These are phyloP conservation scores for Penicillium sp. DNA, from an alignment of 2,329 filamentous ascomycete species.

Conservation along the genomic window DNA sequence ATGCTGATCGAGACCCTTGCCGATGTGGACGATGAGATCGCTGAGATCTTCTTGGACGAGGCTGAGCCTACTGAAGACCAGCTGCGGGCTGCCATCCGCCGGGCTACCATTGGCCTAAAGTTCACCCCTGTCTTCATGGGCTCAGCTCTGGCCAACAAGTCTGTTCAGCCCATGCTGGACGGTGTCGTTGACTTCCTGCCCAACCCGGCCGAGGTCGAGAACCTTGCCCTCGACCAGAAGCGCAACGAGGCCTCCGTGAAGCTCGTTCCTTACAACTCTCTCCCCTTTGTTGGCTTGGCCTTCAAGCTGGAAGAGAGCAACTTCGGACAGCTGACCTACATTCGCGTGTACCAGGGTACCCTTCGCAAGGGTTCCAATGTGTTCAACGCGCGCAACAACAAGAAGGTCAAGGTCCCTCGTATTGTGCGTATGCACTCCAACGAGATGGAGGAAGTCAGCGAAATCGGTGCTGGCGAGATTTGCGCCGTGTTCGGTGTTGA, in stretches of 20 bases:
- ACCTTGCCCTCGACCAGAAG: conserved; percentile 82
- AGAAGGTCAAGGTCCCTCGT: conserved; percentile 94
- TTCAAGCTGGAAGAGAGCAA: conserved; percentile 99
- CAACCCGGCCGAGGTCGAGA: conserved; percentile 85
- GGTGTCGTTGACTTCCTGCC: conserved; percentile 95
- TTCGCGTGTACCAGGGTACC: conserved; percentile 94
- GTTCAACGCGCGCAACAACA: conserved; percentile 90
- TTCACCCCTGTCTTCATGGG: conserved; percentile 98
- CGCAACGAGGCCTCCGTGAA: conserved; percentile 78
- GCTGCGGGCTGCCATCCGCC: conserved; percentile 88
- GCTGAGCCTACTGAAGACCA: conserved; percentile 74
- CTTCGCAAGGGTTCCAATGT: conserved; percentile 86
- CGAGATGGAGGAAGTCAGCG: conserved; percentile 95
- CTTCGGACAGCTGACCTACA: conserved; percentile 97
- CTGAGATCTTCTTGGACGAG: conserved; percentile 91
- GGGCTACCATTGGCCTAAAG: conserved; percentile 83
- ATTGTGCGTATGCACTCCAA: conserved; percentile 99
- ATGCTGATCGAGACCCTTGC: conserved; percentile 92
- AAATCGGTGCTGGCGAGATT: conserved; percentile 95
- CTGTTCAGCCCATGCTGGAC: conserved; percentile 94
- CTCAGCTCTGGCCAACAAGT: conserved; percentile 91
- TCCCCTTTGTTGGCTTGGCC: conserved; percentile 92
- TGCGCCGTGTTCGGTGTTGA: conserved; percentile 98
- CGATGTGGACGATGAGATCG: conserved; percentile 97
- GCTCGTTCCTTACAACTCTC: conserved; percentile 86